phyloP scores from a whole-genome alignment of 2,329 filamentous ascomycete species.

The Phialophora verrucosa region DNA sequence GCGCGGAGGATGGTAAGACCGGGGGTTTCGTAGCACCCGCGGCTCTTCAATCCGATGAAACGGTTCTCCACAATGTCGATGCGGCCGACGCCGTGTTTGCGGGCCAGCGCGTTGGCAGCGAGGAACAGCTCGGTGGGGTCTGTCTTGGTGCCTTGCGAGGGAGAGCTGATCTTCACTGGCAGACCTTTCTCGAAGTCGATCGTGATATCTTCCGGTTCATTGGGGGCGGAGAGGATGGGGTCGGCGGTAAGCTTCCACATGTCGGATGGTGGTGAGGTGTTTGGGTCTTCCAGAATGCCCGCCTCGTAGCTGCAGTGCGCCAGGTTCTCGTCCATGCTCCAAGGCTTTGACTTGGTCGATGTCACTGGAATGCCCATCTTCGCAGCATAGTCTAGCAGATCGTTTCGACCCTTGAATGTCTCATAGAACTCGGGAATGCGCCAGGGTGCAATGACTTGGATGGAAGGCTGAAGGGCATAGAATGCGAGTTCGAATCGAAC shows the following conservation, averaged over 20 bases:
- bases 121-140: slow-evolving; percentile 75
- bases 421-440: slow-evolving; percentile 56
- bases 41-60: slow-evolving; percentile 78
- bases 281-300: slow-evolving; percentile 70
- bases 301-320: slow-evolving; percentile 71
- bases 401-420: slow-evolving; percentile 55
- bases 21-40: slow-evolving; percentile 74
- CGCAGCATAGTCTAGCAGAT: slow-evolving; percentile 57
- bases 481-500: slow-evolving; percentile 58
- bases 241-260: slow-evolving; percentile 75
- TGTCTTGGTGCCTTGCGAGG: slow-evolving; percentile 66
- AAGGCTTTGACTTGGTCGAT: slow-evolving; percentile 62
- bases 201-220: slow-evolving; percentile 73
- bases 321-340: slow-evolving; percentile 71
- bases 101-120: slow-evolving; percentile 61
- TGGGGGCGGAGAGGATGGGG: slow-evolving; percentile 53
- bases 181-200: slow-evolving; percentile 75
- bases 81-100: slow-evolving; percentile 62
- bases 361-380: slow-evolving; percentile 32
- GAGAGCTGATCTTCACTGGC: slow-evolving; percentile 69
- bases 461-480: slow-evolving; percentile 54
- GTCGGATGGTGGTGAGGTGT: slow-evolving; percentile 68
- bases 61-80: slow-evolving; percentile 85
- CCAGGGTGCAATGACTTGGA: slow-evolving; percentile 57
- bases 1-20: slow-evolving; percentile 60